Base-by-base conservation (phyloP, 2,329 filamentous ascomycete genomes). In the Eutypella sp. region DNA sequence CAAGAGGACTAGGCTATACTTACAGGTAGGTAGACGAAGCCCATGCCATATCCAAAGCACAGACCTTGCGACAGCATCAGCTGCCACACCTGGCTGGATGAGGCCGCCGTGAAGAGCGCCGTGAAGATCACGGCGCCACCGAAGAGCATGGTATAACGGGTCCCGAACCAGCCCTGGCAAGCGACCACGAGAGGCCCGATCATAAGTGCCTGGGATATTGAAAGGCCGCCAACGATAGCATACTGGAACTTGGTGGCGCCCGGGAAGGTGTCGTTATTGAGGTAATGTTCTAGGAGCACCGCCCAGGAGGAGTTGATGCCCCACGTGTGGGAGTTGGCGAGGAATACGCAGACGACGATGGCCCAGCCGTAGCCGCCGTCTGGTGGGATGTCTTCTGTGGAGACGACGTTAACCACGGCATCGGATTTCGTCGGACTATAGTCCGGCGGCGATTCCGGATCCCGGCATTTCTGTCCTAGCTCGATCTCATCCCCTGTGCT, bases 21-120 rank as follows among this genome's bases (percentile, higher is more conserved):
- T 33, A 68, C 70, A 0, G 73, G 73, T 0, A 82, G 73, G 52
- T 80, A 84, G 1, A 79, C 59, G 40, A 83, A 76, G 0, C 81
- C 81, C 67, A 84, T 77, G 1, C 81, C 81, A 47, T 74, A 68
- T 1, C 81, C 81, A 43, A 84, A 81, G 45, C 76, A 74, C 0
- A 82, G 57, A 1, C 81, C 81, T 49, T 84, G 80, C 2, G 67
- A 70, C 0, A 85, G 66, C 47, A 82, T 82, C 0, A 84, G 64
- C 9, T 84, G 79, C 79, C 79, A 84, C 11, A 79, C 74, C 8
- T 69, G 45, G 1, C 55, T 69, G 0, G 77, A 69, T 42, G 81
- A 78, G 4, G 70, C 75, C 0, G 81, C 74, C 1, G 68, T 67
- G 6, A 82, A 71, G 22, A 84, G 65, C 5, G 73, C 74, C 0